A percentile compares a stretch with the other conserved stretches of the same genome.
Conservation (phyloP, 139 green algal species). For the Chlamydomonas schloesseri region DNA sequence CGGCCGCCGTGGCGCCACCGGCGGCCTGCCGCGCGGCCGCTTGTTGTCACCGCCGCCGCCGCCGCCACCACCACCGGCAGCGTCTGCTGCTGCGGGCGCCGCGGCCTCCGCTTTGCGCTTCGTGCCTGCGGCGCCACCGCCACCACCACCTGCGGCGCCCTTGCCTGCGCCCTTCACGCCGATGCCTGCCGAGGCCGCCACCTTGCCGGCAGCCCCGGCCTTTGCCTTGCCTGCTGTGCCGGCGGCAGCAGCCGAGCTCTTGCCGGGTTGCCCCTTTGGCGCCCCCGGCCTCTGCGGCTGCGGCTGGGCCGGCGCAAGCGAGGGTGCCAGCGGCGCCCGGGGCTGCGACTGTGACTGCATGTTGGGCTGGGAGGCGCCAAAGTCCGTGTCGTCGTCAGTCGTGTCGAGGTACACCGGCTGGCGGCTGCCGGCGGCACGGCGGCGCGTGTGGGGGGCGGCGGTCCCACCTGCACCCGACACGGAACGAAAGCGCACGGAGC, state of each 20-base stretch:
- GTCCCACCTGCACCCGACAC: neutral
- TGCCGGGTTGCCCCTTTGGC: too few relatives aligned
- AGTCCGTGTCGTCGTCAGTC: neutral
- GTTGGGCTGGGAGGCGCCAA: neutral
- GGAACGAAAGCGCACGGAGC: too few relatives aligned
- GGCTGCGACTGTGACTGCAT: neutral
- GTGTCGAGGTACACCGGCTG: constrained; percentile 10
- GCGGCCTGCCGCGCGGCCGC: neutral
- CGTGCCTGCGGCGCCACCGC: neutral
- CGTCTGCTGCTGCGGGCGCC: neutral
- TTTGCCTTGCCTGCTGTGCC: too few relatives aligned
- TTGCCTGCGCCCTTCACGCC: neutral
- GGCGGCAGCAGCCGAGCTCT: too few relatives aligned
- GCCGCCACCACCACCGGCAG: neutral
- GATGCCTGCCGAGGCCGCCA: too few relatives aligned
- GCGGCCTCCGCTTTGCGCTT: neutral
- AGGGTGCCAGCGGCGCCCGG: neutral
- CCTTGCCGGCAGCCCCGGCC: neutral
- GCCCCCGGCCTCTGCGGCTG: neutral
- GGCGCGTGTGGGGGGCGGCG: neutral
- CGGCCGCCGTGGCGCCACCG: too few relatives aligned
- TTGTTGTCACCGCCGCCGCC: neutral
- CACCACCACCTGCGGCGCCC: neutral
- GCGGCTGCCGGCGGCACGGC: constrained; percentile 14
- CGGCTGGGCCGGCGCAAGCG: neutral